Evolutionary conservation across 805 yeast genomes (phyloP), one percentile per base, ranked within the genome.

Genomic region (Saccharomyces eubayanus): DNA sequence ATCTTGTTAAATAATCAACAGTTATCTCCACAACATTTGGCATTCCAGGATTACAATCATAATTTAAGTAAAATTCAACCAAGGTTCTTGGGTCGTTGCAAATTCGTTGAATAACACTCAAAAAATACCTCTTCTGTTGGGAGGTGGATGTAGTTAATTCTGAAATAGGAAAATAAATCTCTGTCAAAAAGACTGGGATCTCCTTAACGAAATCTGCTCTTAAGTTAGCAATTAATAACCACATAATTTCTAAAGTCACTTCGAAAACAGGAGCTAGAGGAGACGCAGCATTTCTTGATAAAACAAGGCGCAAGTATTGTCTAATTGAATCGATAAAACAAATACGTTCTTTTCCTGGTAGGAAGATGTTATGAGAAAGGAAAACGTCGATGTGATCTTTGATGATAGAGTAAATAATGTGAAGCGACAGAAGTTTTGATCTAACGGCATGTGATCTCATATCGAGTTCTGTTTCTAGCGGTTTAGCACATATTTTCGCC

Each of bases 361-460:
- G 72, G 51, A 77, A 78, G 46, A 83, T 79, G 52, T 77, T 75
- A 48, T 74, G 78, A 55, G 87, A 80, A 51, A 84, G 66, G 67
- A 94, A 90, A 10, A 90, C 82, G 49, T 87, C 89, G 65, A 89
- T 84, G 65, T 92, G 94, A 58, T 90, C 88, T 66, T 83, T 84
- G 57, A 94, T 76, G 40, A 91, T 87, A 51, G 90, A 84, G 67
- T 91, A 95, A 53, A 94, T 82, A 52, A 92, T 80, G 65, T 91
- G 96, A 60, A 94, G 76, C 1, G 98, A 88, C 31, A 95, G 75
- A 55, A 94, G 74, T 68, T 94, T 94, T 1, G 97, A 89, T 63
- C 99, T 82, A 59, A 94, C 89, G 1, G 92, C 86, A 65, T 92
- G 97, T 2, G 96, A 86, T 68, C 92, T 81, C 89, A 85, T 84